Evolutionary conservation across 768 basidiomycete genomes (phyloP), one percentile per base, ranked within the genome.

Genomic region (Daedaleopsis nitida): DNA sequence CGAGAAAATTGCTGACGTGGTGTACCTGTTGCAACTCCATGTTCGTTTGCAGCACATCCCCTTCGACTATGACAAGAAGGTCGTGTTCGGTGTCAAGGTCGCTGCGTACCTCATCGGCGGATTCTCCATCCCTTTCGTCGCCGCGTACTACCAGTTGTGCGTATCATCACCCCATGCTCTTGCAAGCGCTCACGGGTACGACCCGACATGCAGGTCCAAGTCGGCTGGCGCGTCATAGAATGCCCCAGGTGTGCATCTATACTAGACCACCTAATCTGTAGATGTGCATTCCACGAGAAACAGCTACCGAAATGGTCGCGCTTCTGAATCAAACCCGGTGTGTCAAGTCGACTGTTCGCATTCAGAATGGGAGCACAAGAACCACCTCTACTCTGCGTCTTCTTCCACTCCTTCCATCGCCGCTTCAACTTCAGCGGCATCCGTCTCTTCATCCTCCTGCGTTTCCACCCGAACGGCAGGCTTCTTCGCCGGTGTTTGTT

Each of bases 91-190:
- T 5, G 50, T 75, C 52, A 88, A 86, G 73, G 62, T 86, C 54
- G 62, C 70, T 24, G 55, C 70, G 7, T 85, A 77, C 73, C 78
- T 92, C 57, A 51, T 71, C 14, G 60, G 76, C 13, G 90, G 89
- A 13, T 89, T 90, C 72, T 72, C 81, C 58, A 83, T 91, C 63
- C 90, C 90, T 27, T 86, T 92, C 73, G 64, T 80, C 56, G 89
- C 88, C 6, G 76, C 83, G 5, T 72, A 69, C 42, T 84, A 80
- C 69, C 89, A 91, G 73, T 64, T 92, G 90, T 92, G 66, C 65
- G 90, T 77, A n/a, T 37, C n/a, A 38, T 56, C 6, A 19, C 8
- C 52, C 62, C 42, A 17, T 49, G 8, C 10, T 16, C 21, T 32
- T 34, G 32, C 37, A 11, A 34, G 13, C 16, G 17, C 64, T 65